A percentile compares a stretch with the other conserved stretches of the same genome.
phyloP scores from a whole-genome alignment of 192 early-diverging fungal genomes.

The Helicostylum pulchrum region DNA sequence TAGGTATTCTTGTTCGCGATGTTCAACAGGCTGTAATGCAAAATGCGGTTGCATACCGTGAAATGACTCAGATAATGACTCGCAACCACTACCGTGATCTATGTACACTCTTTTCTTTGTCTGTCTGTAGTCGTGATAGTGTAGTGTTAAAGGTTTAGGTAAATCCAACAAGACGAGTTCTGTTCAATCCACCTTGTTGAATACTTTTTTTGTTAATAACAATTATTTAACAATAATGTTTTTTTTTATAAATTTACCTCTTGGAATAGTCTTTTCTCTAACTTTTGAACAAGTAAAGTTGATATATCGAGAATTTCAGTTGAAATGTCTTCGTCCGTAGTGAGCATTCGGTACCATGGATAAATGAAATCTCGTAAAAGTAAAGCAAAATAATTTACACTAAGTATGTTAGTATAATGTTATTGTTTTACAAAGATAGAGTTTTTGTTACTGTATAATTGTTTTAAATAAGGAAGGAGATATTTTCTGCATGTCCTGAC shows the following conservation, averaged over 20 bases:
- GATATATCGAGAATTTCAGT: slow-evolving; percentile 36
- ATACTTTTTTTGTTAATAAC: no score
- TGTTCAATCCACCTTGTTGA: slow-evolving; percentile 53
- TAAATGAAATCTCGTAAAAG: slow-evolving; percentile 51
- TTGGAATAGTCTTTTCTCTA: slow-evolving; percentile 35
- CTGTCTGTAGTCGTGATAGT: slow-evolving; percentile 47
- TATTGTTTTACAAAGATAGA: no score
- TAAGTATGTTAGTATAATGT: no score
- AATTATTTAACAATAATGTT: no score
- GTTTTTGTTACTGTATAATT: no score
- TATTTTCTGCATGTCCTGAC: no score
- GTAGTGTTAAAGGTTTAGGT: slow-evolving; percentile 43
- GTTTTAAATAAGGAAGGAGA: no score
- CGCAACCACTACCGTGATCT: slow-evolving; percentile 42
- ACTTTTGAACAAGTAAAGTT: slow-evolving; percentile 33
- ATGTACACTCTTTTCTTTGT: slow-evolving; percentile 36
- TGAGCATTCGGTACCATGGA: slow-evolving; percentile 47
- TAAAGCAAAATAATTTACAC: slow-evolving; percentile 47
- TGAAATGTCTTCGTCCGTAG: slow-evolving; percentile 43
- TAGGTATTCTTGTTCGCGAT: slow-evolving; percentile 45
- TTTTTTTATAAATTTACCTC: slow-evolving; percentile 32
- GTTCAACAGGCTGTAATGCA: slow-evolving; percentile 36
- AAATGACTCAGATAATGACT: slow-evolving; percentile 34
- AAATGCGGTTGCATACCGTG: slow-evolving; percentile 55
- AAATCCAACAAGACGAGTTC: slow-evolving; percentile 41